These are phyloP conservation scores for Abelmoschus esculentus DNA, from an alignment of 345 rosid genomes.

Conservation along the genomic window DNA sequence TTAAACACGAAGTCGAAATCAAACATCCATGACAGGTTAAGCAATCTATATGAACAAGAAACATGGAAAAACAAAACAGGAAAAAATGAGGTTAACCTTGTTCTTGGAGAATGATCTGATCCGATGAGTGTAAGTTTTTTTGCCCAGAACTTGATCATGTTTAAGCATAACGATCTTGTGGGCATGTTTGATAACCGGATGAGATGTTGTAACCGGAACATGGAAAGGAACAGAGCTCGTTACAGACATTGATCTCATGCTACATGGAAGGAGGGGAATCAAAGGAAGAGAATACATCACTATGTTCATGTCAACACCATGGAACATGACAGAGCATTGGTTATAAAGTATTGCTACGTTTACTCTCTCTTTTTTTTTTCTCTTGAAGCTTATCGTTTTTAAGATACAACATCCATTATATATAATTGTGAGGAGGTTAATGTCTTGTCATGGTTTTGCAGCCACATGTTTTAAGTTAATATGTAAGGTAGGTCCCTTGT, in stretches of 20 bases:
- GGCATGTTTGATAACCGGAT: conserved; percentile 22
- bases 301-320: background rate
- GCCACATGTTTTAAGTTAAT: background rate
- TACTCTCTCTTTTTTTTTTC: conserved; percentile 21
- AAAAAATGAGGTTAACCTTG: conserved; percentile 36
- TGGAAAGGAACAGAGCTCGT: conserved; percentile 34
- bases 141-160: conserved; percentile 31
- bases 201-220: conserved; percentile 22
- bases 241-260: conserved; percentile 37
- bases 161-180: conserved; percentile 32
- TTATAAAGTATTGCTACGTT: too few relatives aligned
- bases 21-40: background rate
- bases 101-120: conserved; percentile 55
- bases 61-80: conserved; percentile 2
- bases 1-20: background rate
- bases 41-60: background rate
- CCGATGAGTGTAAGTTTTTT: conserved; percentile 20
- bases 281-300: conserved; percentile 1
- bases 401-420: too few relatives aligned
- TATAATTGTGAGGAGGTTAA: conserved; percentile 18
- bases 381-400: too few relatives aligned
- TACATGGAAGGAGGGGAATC: conserved; percentile 10
- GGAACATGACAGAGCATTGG: background rate
- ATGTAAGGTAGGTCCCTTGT: conserved; percentile 28
- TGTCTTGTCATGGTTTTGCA: conserved; percentile 15